phyloP scores from a whole-genome alignment of 179 eudicot species.

The Heliamphora pulchella region DNA sequence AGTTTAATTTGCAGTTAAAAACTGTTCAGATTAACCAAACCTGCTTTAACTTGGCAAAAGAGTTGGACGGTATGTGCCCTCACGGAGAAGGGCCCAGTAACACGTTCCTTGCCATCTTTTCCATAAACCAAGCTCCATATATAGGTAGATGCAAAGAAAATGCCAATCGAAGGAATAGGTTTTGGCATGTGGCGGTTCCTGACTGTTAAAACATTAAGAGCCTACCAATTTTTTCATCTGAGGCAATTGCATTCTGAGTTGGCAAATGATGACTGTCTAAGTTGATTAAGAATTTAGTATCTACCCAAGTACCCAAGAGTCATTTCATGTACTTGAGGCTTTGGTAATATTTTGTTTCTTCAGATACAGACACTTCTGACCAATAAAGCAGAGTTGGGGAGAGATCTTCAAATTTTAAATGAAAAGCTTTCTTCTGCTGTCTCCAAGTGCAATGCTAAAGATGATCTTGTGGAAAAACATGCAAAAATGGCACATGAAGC shows the following conservation, averaged over 20 bases:
- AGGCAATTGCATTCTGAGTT: not conserved
- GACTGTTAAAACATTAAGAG: not conserved
- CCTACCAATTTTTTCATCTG: not conserved
- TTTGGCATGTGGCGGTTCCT: constrained; percentile 4
- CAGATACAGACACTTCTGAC: constrained; percentile 45
- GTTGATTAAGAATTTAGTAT: not conserved
- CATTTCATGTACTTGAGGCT: constrained; percentile 3
- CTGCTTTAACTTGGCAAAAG: not conserved
- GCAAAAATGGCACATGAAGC: constrained; percentile 78
- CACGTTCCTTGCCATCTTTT: not conserved
- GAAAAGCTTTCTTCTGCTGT: constrained; percentile 55
- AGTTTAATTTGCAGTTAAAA: not conserved
- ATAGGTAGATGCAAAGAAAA: not conserved
- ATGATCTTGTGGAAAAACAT: constrained; percentile 59
- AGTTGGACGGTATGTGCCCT: not conserved
- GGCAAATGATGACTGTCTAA: not conserved
- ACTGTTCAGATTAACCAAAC: not conserved
- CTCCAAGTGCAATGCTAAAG: constrained; percentile 56
- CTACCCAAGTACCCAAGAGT: not conserved
- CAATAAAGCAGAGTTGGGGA: constrained; percentile 61
- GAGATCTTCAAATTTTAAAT: constrained; percentile 38
- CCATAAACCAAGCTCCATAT: not conserved
- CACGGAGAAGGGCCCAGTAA: not conserved
- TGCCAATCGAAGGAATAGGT: not conserved
- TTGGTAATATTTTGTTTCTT: constrained; percentile 22